Base-by-base conservation (phyloP, 495 filamentous ascomycete species). In the Zalerion maritima region DNA sequence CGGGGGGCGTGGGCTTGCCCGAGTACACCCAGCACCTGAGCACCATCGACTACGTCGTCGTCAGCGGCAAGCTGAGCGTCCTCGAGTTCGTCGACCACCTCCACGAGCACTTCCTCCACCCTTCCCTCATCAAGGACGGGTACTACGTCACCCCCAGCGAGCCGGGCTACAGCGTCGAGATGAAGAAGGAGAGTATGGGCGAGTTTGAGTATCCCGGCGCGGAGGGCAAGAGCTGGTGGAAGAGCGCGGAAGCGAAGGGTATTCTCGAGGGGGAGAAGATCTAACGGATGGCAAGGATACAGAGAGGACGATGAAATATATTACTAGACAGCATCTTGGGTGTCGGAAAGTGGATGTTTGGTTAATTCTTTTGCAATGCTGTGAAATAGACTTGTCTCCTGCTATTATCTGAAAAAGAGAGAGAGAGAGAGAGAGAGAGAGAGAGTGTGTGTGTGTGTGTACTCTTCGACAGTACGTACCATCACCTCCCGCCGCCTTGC, bases 21-120 rank as follows among this genome's bases (percentile, higher is more conserved):
- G 86, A 94, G 53, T 92, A 93, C 55, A 93, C 86, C 0, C 84
- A 92, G 59, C 86, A 94, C 46, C 52, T 94, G 29, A 82, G 75
- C 55, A 93, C 83, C 1, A 89, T 94, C 41, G 86, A 94, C 53
- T 94, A 94, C 39, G 81, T 94, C 3, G 77, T 78, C 32, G 81
- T 94, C 0, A 75, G 62, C 31, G 86, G 83, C 1, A 80, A 84
- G 63, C 61, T 67, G 51, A 79, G 71, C 24, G 62, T 94, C 30
- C 54, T 94, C 31, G 86, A 94, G 60, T 93, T 84, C 57, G 81
- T 94, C 6, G 86, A 93, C 40, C 81, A 91, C 48, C 52, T 94
- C 47, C 86, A 94, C 45, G 86, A 93, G 64, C 85, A 93, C 54
- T 94, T 93, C 45, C 56, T 81, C 46, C 62, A 93, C 47, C 86